Base-by-base conservation (phyloP, 2,329 filamentous ascomycete genomes). In the Fusarium verticillioides region DNA sequence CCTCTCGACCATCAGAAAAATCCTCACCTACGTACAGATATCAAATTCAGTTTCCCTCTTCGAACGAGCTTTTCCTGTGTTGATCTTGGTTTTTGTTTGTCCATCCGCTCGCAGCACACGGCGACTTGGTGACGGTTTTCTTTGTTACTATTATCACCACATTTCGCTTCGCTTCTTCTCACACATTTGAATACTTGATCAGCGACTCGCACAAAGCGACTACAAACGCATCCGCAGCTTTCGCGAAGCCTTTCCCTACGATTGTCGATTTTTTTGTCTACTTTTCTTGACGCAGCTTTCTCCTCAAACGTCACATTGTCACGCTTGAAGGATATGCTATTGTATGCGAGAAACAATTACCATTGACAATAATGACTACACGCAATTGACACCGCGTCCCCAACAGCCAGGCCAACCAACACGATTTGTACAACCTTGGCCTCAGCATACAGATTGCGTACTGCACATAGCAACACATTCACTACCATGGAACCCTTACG, bases 401-500 rank as follows among this genome's bases (percentile, higher is more conserved):
- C 62, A 70, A 67, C 67, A 66, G 65, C 71, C 57, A 69, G 70
- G 63, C 66, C 54, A 36, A 73, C 49, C 61, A 37, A 68, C 65
- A 66, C 49, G 53, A 30, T 60, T 66, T 58, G 65, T 39, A 34
- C n/a, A 54, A 63, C 47, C 37, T 75, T 75, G 63, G 57, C 58
- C 60, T 52, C 52, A 40, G 60, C 61, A 50, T 39, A 71, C 59
- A 67, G 56, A 50, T 57, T 63, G 57, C 69, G n/a, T 62, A 57
- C 60, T 36, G 49, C 32, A 67, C 65, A 62, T 49, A 56, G 59
- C 34, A 69, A 44, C 43, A 71, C 56, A 66, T 34, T 60, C 61
- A 59, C 66, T 69, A 77, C 76, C 68, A 91, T 92, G 87, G 89
- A 89, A 57, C 82, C 87, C 47, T 78, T 89, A 78, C 86, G 85